phyloP scores from a whole-genome alignment of 805 yeast genomes.

The Candida parachauliodes region DNA sequence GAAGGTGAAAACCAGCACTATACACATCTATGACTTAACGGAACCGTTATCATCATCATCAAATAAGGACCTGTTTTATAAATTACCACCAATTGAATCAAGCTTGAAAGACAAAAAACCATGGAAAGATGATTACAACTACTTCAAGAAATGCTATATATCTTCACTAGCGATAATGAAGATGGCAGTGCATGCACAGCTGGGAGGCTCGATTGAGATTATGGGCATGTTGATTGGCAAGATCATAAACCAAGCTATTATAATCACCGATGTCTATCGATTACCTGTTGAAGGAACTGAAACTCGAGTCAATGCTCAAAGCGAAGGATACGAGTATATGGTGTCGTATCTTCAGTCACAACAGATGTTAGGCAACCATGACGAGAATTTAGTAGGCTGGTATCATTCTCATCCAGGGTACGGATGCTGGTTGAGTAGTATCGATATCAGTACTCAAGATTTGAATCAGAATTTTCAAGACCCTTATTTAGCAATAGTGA shows the following conservation, averaged over 20 bases:
- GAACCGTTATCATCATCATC: background rate
- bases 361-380: conserved; percentile 39
- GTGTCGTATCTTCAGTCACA: conserved; percentile 65
- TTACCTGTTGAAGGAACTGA: conserved; percentile 96
- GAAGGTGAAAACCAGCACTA: background rate
- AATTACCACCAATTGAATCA: conserved; percentile 9
- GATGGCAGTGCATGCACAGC: conserved; percentile 74
- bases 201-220: conserved; percentile 84
- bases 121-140: conserved; percentile 56
- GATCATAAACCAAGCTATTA: conserved; percentile 49
- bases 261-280: conserved; percentile 78
- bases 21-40: background rate
- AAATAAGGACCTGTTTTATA: conserved; percentile 2
- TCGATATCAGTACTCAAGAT: conserved; percentile 86
- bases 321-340: conserved; percentile 94
- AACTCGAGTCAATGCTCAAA: conserved; percentile 90
- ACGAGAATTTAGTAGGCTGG: conserved; percentile 90
- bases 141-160: conserved; percentile 58
- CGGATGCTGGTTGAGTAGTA: conserved; percentile 94
- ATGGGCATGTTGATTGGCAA: conserved; percentile 95
- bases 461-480: conserved; percentile 87
- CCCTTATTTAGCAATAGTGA: conserved; percentile 84
- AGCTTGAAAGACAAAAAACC: conserved; percentile 29
- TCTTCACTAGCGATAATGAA: conserved; percentile 71
- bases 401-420: conserved; percentile 96